Evolutionary conservation across 2,329 filamentous ascomycete species (phyloP), one percentile per base, ranked within the genome.

Genomic region (Ceratocystis eucalypticola): DNA sequence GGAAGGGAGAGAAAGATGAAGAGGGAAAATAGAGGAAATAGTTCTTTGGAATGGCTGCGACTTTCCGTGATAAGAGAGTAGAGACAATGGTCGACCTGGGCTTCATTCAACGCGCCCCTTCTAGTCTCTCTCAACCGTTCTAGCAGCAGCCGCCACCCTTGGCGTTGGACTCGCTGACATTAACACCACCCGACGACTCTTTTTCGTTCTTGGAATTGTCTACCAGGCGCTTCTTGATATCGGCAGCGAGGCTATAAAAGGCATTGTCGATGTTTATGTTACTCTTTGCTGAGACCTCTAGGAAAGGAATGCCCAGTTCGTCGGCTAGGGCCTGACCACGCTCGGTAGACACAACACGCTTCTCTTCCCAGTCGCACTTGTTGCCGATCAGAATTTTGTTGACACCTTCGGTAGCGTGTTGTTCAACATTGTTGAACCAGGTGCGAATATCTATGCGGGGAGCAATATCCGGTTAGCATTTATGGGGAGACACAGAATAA

Each of bases 301-400:
- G 88, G 82, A 99, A 99, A 22, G 94, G 93, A 70, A 99, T 96
- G 74, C 92, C 91, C 69, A 99, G 87, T 78, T 97, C 94, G 78
- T 96, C 89, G 68, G 94, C 94, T 66, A 99, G 84, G 70, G 88
- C 87, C 77, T 99, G 92, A 72, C 94, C 94, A 74, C 91, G 88
- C 76, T 96, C 92, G 68, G 89, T 96, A 62, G 90, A 91, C 53
- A 99, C 89, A 66, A 89, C 91, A 71, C 94, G 88, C 83, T 97
- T 97, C 80, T 99, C 94, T 78, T 97, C 94, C 94, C 94, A 97
- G 78, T 99, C 94, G 80, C 94, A 99, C 80, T 99, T 99, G 84
- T 99, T 99, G 76, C 94, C 94, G 71, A 99, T 96, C 71, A 99
- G 84, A 75, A 99, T 97, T 83, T 97, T 99, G 85, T 97, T 96